These are phyloP conservation scores for Boletus vermiculosoides DNA, from an alignment of 768 basidiomycete species.

Conservation along the genomic window DNA sequence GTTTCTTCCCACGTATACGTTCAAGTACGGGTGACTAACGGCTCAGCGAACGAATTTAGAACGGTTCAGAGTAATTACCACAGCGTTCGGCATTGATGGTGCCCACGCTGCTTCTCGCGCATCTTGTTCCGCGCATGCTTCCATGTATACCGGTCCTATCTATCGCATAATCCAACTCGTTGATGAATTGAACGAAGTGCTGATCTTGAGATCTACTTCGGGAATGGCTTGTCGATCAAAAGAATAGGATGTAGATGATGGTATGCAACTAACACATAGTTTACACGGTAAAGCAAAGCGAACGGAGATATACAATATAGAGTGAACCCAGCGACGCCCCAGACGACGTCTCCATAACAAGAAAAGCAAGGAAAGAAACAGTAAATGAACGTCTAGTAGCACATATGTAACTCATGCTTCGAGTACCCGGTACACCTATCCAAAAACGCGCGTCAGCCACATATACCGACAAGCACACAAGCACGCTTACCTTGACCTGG, in stretches of 20 bases:
- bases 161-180: conserved; percentile 1
- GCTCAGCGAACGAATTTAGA: not conserved
- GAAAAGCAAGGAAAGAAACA: not conserved
- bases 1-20: not conserved
- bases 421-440: conserved; percentile 41
- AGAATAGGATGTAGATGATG: too few species aligned
- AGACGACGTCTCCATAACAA: not conserved
- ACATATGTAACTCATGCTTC: conserved; percentile 32
- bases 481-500: conserved; percentile 57
- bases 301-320: not conserved
- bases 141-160: conserved; percentile 10
- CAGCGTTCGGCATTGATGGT: not conserved
- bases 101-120: not conserved
- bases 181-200: not conserved
- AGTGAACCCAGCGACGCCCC: not conserved
- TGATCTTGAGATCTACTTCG: not conserved
- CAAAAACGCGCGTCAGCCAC: conserved; percentile 11
- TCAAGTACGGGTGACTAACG: conserved; percentile 10
- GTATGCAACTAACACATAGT: not conserved
- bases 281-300: not conserved
- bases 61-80: conserved; percentile 1
- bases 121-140: not conserved
- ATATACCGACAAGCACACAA: not conserved
- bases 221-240: not conserved
- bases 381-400: not conserved